A percentile compares a stretch with the other conserved stretches of the same genome.
Conservation (phyloP, 2,329 filamentous ascomycete genomes). For the Epichloe sibirici region DNA sequence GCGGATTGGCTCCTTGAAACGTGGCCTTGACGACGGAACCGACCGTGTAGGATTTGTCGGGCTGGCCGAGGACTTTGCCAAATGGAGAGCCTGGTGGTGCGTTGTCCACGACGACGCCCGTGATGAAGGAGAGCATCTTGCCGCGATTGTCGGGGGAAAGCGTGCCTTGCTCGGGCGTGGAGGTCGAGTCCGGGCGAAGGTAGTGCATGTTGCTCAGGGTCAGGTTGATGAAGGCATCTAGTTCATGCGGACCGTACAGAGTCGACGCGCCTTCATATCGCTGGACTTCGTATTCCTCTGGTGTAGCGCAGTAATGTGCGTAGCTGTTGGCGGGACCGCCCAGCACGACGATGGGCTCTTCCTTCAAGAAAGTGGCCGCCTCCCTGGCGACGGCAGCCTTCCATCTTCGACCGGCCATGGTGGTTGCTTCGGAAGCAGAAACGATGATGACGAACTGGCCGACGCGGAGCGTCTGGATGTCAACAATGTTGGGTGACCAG, state of each 20-base stretch:
- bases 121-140: slow-evolving; percentile 67
- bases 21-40: slow-evolving; percentile 52
- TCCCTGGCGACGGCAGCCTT: slow-evolving; percentile 50
- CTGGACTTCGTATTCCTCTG: slow-evolving; percentile 72
- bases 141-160: slow-evolving; percentile 67
- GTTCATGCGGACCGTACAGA: slow-evolving; percentile 69
- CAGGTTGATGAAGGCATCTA: slow-evolving; percentile 79
- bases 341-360: slow-evolving; percentile 62
- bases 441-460: slow-evolving; percentile 78
- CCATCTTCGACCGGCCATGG: slow-evolving; percentile 87
- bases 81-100: slow-evolving; percentile 54
- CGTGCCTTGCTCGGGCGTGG: slow-evolving; percentile 38
- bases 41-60: slow-evolving; percentile 38
- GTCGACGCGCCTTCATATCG: slow-evolving; percentile 94
- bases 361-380: slow-evolving; percentile 35
- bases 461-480: slow-evolving; percentile 73
- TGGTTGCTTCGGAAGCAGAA: slow-evolving; percentile 77
- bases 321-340: slow-evolving; percentile 88
- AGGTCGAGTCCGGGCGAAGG: slow-evolving; percentile 23
- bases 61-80: slow-evolving; percentile 51
- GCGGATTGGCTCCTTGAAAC: slow-evolving; percentile 80
- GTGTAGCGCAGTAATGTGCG: slow-evolving; percentile 67
- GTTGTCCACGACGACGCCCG: slow-evolving; percentile 63
- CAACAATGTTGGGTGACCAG: slow-evolving; percentile 87
- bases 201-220: slow-evolving; percentile 49